Percentiles rank a stretch among this genome's conserved stretches.
These are phyloP conservation scores for Myxozyma vanderwaltii DNA, from an alignment of 805 yeast species.

Conservation along the genomic window DNA sequence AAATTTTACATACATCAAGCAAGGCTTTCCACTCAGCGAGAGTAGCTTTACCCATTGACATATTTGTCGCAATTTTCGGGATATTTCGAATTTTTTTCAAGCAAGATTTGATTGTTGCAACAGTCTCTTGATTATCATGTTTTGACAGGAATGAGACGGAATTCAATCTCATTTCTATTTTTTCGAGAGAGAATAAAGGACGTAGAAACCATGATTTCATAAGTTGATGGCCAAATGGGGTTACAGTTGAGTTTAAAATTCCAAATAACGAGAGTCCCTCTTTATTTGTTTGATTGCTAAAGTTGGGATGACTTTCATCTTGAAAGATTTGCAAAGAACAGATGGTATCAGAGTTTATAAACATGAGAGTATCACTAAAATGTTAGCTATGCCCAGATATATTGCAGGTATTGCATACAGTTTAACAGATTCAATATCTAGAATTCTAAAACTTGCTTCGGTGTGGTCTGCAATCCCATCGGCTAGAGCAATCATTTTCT, in stretches of 20 bases:
- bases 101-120: slow-evolving; percentile 35
- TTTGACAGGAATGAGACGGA: slow-evolving; percentile 39
- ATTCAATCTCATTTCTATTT: slow-evolving; percentile 42
- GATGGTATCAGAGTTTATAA: slow-evolving; percentile 41
- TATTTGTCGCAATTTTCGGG: slow-evolving; percentile 29
- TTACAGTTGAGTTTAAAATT: slow-evolving; percentile 38
- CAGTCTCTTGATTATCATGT: slow-evolving; percentile 33
- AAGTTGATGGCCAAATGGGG: slow-evolving; percentile 41
- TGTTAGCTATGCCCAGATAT: neutral
- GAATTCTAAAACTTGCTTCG: slow-evolving; percentile 23
- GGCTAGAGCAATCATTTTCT: slow-evolving; percentile 12
- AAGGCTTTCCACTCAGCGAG: slow-evolving; percentile 42
- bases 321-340: slow-evolving; percentile 39
- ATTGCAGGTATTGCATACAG: slow-evolving; percentile 9
- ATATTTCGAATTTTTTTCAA: slow-evolving; percentile 43
- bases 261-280: slow-evolving; percentile 32
- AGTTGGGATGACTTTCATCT: slow-evolving; percentile 34
- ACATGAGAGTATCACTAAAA: slow-evolving; percentile 32
- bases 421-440: slow-evolving; percentile 25
- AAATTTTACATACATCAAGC: slow-evolving; percentile 34
- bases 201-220: slow-evolving; percentile 44
- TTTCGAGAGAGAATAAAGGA: slow-evolving; percentile 41
- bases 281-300: slow-evolving; percentile 25
- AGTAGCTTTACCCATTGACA: slow-evolving; percentile 40
- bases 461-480: slow-evolving; percentile 6